Percentiles rank a stretch among this genome's conserved stretches.
Conservation (phyloP, 2,329 filamentous ascomycete genomes). For the Aciculosporium take region DNA sequence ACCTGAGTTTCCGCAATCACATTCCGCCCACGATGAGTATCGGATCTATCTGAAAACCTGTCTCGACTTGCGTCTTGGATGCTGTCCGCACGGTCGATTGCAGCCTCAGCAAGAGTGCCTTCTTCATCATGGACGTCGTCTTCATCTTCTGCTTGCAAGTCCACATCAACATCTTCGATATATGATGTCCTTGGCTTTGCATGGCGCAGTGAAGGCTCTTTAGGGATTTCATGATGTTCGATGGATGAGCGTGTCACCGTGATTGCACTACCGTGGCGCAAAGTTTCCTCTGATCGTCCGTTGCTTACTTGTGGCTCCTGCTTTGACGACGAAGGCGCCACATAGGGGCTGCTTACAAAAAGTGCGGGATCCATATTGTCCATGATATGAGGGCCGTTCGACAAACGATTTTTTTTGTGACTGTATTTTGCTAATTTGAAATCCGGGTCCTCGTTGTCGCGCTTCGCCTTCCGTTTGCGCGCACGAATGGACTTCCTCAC, state of each 20-base stretch:
- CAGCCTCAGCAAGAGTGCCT: neutral
- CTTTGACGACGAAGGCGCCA: neutral
- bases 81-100: neutral
- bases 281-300: constrained; percentile 9
- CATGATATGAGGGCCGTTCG: constrained; percentile 17
- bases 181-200: constrained; percentile 39
- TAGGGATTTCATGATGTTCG: constrained; percentile 11
- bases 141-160: constrained; percentile 14
- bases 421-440: constrained; percentile 31
- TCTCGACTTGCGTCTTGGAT: constrained; percentile 5
- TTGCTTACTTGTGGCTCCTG: neutral
- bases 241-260: neutral
- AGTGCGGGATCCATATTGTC: constrained; percentile 40
- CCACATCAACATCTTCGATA: constrained; percentile 30
- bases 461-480: constrained; percentile 37
- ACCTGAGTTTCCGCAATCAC: neutral
- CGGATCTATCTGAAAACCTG: neutral
- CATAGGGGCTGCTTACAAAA: constrained; percentile 17
- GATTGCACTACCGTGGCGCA: constrained; percentile 18
- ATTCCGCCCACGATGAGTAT: neutral
- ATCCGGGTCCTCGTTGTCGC: constrained; percentile 40
- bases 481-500: constrained; percentile 40
- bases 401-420: constrained; percentile 25
- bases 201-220: constrained; percentile 35
- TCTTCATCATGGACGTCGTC: constrained; percentile 1